Evolutionary conservation across 129 eudicot genomes (phyloP).

Genomic region (Erigeron canadensis): DNA sequence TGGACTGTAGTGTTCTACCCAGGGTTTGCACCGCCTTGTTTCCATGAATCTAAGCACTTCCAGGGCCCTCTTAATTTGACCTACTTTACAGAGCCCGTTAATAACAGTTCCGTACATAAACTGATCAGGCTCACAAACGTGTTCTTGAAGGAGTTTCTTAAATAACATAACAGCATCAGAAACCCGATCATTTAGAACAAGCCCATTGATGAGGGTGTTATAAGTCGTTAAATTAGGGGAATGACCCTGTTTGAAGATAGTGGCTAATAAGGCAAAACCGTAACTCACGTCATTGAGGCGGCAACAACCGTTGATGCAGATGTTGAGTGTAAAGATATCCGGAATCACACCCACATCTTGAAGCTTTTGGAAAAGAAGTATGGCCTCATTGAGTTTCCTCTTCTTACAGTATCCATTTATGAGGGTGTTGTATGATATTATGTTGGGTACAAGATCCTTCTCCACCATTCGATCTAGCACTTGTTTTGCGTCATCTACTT

Average conservation of each 20-base stretch:
- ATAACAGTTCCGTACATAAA: constrained; percentile 31
- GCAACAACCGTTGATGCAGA: constrained; percentile 30
- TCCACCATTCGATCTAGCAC: constrained; percentile 20
- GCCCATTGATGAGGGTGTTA: constrained; percentile 36
- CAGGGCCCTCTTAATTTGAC: constrained; percentile 1
- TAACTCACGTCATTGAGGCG: constrained; percentile 19
- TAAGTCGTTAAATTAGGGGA: constrained; percentile 26
- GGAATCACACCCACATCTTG: constrained; percentile 22
- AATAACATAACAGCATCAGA: constrained; percentile 32
- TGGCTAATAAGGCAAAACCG: constrained; percentile 38
- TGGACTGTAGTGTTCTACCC: constrained; percentile 18
- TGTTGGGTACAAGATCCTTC: constrained; percentile 18
- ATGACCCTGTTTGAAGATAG: too few species aligned
- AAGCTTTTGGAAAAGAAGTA: constrained; percentile 21
- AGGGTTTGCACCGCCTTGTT: constrained; percentile 22
- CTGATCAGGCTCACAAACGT: constrained; percentile 21
- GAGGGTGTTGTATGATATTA: constrained; percentile 15
- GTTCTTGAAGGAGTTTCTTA: constrained; percentile 21
- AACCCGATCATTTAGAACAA: constrained; percentile 19
- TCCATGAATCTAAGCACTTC: constrained; percentile 25
- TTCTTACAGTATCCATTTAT: constrained; percentile 32
- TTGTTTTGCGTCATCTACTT: constrained; percentile 27
- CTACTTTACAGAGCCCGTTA: constrained; percentile 39
- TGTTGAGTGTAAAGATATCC: constrained; percentile 27
- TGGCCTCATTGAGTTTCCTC: constrained; percentile 24